Evolutionary conservation across 2,329 filamentous ascomycete species (phyloP).

Genomic region (Aspergillus pseudotamarii): DNA sequence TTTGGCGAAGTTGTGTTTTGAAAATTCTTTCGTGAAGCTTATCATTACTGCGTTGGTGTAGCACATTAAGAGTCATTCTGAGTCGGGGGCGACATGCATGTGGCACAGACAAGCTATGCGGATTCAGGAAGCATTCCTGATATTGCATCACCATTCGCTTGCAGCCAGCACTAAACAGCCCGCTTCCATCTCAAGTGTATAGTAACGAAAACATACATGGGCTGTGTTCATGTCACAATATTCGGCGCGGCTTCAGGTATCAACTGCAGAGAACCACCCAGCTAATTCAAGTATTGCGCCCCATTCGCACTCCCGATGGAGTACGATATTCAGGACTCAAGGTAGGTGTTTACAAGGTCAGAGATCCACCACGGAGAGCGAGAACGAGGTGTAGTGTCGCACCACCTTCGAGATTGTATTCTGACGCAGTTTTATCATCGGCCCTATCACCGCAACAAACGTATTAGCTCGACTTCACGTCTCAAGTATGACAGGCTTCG

Average conservation of each 20-base stretch:
- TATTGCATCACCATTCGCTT: not conserved
- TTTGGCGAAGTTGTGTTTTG: not conserved
- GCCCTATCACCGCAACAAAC: slow-evolving; percentile 60
- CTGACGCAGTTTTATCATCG: slow-evolving; percentile 89
- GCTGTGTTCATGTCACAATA: not conserved
- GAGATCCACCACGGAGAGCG: slow-evolving; percentile 77
- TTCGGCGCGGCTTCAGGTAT: not conserved
- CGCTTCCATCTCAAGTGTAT: not conserved
- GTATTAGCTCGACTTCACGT: not conserved
- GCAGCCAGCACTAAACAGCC: not conserved
- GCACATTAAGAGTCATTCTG: not conserved
- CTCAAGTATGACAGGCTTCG: not conserved
- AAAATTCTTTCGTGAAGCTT: slow-evolving; percentile 1
- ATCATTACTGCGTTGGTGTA: slow-evolving; percentile 13
- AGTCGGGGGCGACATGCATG: not conserved
- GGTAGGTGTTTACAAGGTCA: slow-evolving; percentile 13
- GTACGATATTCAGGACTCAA: not conserved
- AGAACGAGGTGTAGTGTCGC: slow-evolving; percentile 94
- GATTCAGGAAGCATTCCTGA: slow-evolving; percentile 6
- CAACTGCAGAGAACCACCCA: not conserved
- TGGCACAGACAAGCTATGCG: not conserved
- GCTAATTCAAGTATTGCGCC: not conserved
- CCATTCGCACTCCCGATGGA: not conserved
- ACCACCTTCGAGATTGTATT: slow-evolving; percentile 89
- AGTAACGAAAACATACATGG: not conserved